phyloP scores from a whole-genome alignment of 176 grass and related monocot genomes.

The Phoenix dactylifera region DNA sequence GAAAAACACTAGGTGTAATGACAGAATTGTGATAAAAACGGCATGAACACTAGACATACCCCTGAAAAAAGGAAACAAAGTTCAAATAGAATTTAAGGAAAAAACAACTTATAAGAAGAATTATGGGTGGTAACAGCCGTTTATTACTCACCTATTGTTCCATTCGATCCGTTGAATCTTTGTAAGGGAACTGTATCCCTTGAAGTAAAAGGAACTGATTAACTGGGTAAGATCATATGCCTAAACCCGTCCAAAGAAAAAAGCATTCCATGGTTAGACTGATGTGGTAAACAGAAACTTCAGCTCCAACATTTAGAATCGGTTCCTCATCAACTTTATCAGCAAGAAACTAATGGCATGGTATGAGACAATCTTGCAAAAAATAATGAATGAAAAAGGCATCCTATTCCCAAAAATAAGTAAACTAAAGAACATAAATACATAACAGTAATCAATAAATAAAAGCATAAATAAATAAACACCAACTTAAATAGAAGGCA shows the following conservation, averaged over 20 bases:
- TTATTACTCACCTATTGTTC: slow-evolving; percentile 70
- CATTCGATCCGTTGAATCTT: slow-evolving; percentile 88
- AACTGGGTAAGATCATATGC: slow-evolving; percentile 63
- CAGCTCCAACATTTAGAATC: too few species aligned
- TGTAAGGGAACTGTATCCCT: slow-evolving; percentile 80
- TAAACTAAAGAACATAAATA: too few species aligned
- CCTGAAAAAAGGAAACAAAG: slow-evolving; percentile 16
- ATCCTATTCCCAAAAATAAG: too few species aligned
- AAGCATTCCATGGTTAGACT: slow-evolving; percentile 1
- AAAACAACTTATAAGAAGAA: background rate
- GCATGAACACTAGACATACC: slow-evolving; percentile 94
- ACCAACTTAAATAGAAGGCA: too few species aligned
- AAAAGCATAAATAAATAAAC: too few species aligned
- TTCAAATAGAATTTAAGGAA: background rate
- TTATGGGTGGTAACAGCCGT: background rate
- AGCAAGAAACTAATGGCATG: too few species aligned
- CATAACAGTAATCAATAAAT: too few species aligned
- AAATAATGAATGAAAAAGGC: too few species aligned
- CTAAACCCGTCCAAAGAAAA: slow-evolving; percentile 17
- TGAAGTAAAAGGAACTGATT: slow-evolving; percentile 76
- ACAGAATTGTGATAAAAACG: slow-evolving; percentile 80
- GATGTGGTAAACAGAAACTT: too few species aligned
- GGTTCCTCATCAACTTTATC: too few species aligned
- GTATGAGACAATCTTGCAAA: too few species aligned
- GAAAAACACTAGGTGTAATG: slow-evolving; percentile 90